Conservation (phyloP, 257 asterid genomes). For the Thymus mandschuricus region DNA sequence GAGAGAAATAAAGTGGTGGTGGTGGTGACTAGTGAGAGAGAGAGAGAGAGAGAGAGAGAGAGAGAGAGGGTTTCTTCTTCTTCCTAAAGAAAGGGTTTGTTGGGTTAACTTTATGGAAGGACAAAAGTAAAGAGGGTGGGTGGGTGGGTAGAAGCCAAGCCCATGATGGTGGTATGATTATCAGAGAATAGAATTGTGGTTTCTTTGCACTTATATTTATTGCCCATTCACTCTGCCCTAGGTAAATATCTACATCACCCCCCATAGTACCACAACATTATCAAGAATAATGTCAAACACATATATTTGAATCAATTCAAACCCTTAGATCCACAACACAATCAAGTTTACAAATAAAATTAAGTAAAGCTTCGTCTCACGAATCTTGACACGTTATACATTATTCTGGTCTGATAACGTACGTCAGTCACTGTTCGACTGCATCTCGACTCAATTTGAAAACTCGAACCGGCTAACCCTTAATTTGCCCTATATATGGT, state of each 20-base stretch:
- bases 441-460: too few species aligned
- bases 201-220: slow-evolving; percentile 61
- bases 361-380: too few species aligned
- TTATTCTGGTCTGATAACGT: too few species aligned
- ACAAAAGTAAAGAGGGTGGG: slow-evolving; percentile 47
- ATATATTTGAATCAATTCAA: too few species aligned
- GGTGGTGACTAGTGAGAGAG: slow-evolving; percentile 17
- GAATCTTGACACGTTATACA: background rate
- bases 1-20: slow-evolving; percentile 30
- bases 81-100: slow-evolving; percentile 36
- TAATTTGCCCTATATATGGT: too few species aligned
- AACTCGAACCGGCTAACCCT: too few species aligned
- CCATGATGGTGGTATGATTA: slow-evolving; percentile 70
- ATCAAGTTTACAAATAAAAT: too few species aligned
- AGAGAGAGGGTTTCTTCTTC: slow-evolving; percentile 34
- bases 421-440: too few species aligned
- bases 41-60: slow-evolving; percentile 1
- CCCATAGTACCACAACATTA: too few species aligned
- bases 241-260: background rate
- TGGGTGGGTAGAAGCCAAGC: slow-evolving; percentile 25
- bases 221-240: slow-evolving; percentile 46
- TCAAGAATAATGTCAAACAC: too few species aligned
- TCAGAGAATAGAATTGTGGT: slow-evolving; percentile 79
- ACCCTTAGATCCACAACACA: background rate
- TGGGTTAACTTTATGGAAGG: slow-evolving; percentile 43